Evolutionary conservation across 257 asterid species (phyloP).

Genomic region (Euphrasia confusa): DNA sequence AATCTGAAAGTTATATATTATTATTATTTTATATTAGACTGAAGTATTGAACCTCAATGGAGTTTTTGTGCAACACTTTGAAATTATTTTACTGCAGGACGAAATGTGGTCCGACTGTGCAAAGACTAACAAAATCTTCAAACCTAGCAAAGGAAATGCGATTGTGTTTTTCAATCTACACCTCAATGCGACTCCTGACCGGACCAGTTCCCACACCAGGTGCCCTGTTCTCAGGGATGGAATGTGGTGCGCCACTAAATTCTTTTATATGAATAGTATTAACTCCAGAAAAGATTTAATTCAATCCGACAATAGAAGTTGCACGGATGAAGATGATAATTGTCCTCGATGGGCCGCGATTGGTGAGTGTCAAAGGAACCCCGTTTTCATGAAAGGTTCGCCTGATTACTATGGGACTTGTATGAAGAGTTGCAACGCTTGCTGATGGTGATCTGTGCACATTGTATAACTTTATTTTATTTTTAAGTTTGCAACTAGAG

Average conservation of each 20-base stretch:
- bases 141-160: constrained; percentile 68
- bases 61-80: background rate
- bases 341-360: constrained; percentile 78
- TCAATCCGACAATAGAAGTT: constrained; percentile 31
- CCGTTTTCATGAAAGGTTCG: constrained; percentile 81
- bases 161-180: constrained; percentile 60
- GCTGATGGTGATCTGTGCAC: constrained; percentile 24
- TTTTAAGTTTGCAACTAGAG: background rate
- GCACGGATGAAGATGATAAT: constrained; percentile 77
- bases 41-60: background rate
- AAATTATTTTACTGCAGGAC: constrained; percentile 33
- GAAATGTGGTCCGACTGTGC: constrained; percentile 54
- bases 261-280: constrained; percentile 35
- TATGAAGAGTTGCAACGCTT: constrained; percentile 83
- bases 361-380: constrained; percentile 78
- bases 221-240: constrained; percentile 67
- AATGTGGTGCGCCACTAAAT: constrained; percentile 70
- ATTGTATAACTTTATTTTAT: background rate
- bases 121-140: constrained; percentile 30
- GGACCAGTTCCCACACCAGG: constrained; percentile 53
- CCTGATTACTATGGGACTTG: constrained; percentile 86
- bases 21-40: background rate
- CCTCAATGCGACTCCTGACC: constrained; percentile 65
- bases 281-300: constrained; percentile 19
- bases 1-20: background rate